Base-by-base conservation (phyloP, 2,329 filamentous ascomycete species). In the Aureobasidium vineae region DNA sequence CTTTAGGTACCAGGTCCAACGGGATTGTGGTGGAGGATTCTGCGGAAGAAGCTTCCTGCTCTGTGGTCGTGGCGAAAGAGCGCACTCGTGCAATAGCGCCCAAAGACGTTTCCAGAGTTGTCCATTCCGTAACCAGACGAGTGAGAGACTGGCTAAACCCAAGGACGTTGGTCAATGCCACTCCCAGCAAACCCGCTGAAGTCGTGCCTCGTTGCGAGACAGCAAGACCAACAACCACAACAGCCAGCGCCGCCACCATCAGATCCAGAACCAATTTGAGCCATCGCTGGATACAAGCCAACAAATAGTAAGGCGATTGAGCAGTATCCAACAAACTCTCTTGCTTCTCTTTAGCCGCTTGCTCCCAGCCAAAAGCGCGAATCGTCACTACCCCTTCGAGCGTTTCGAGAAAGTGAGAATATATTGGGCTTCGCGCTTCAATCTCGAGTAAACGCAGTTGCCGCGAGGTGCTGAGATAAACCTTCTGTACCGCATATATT, bases 31-130 rank as follows among this genome's bases (percentile, higher is more conserved):
- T 33, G 31, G 8, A 38, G 33, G 1, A 2, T 21, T 36, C 19
- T 33, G 33, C 11, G 10, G 31, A 15, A 19, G n/a, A 38, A 16
- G 26, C 28, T 15, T 54, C 50, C 10, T 38, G 50, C 31, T 54
- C 50, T 21, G 31, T 54, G 10, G 28, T 36, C 1, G 71, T 70
- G 1, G 73, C 67, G 23, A 54, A 54, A 36, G 50, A 54, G 1
- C 50, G 50, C 10, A 54, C 77, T 21, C 84, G 78, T 4, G 80
- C 75, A 7, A 86, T 79, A 15, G 83, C 83, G 11, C 84, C 84
- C 41, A 86, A 79, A 26, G 81, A 79, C 0, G 83, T 86, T 69
- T 86, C 84, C 16, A 86, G 74, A 57, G 79, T 77, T 0, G 84
- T 85, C 83, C 83, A 86, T 57, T 78, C 80, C 0, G 77, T 72